These are phyloP conservation scores for Phytophthora megakarya DNA, from an alignment of 352 stramenopile species.

Conservation along the genomic window DNA sequence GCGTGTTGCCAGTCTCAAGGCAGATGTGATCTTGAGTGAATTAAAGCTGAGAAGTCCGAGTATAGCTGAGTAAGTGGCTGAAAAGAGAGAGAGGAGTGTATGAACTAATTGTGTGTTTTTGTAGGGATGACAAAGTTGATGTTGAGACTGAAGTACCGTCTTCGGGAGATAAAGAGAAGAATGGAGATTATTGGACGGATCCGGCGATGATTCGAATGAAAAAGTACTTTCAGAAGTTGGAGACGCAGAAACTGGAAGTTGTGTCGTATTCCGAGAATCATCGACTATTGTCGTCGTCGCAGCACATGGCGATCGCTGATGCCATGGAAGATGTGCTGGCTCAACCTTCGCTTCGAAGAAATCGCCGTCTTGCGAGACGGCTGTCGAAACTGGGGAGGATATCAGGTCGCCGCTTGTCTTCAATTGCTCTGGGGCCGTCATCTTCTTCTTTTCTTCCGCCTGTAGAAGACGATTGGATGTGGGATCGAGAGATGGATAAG, in stretches of 20 bases:
- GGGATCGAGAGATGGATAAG: slow-evolving; percentile 55
- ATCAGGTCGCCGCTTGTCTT: slow-evolving; percentile 51
- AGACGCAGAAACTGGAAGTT: slow-evolving; percentile 63
- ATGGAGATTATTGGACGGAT: slow-evolving; percentile 29
- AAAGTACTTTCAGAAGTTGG: slow-evolving; percentile 56
- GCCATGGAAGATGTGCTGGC: slow-evolving; percentile 78
- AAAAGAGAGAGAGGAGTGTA: background rate
- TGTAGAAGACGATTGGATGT: slow-evolving; percentile 53
- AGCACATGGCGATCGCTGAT: slow-evolving; percentile 71
- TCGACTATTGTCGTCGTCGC: slow-evolving; percentile 59
- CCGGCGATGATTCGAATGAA: slow-evolving; percentile 48
- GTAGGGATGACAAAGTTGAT: slow-evolving; percentile 1
- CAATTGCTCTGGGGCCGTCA: slow-evolving; percentile 34
- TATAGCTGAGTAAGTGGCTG: slow-evolving; percentile 18
- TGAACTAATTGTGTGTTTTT: slow-evolving; percentile 10
- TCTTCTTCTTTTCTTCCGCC: slow-evolving; percentile 41
- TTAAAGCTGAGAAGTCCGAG: slow-evolving; percentile 41
- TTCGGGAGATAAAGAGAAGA: slow-evolving; percentile 12
- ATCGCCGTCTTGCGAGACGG: slow-evolving; percentile 61
- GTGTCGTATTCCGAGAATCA: slow-evolving; percentile 67
- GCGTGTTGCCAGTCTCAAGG: slow-evolving; percentile 62
- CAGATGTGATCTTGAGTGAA: slow-evolving; percentile 60
- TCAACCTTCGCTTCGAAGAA: slow-evolving; percentile 60
- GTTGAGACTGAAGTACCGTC: background rate
- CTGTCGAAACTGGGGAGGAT: slow-evolving; percentile 68